Evolutionary conservation across 805 yeast species (phyloP).

Genomic region (Hanseniaspora lachancei): DNA sequence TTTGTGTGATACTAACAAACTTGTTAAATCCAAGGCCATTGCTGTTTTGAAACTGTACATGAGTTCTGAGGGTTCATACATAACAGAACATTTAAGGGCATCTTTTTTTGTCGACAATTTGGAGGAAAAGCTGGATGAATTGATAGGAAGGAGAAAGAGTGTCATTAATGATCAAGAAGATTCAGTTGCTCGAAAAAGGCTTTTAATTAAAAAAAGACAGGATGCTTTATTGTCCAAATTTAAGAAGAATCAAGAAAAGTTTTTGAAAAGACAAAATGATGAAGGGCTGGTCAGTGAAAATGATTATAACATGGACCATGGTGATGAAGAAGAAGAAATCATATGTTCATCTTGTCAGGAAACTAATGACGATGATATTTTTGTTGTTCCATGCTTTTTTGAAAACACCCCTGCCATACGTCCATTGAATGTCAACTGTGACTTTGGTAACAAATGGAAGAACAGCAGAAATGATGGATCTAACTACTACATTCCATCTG

Average conservation of each 20-base stretch:
- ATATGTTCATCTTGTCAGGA: slow-evolving; percentile 53
- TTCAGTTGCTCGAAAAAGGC: slow-evolving; percentile 40
- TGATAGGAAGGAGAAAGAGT: slow-evolving; percentile 33
- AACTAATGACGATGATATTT: slow-evolving; percentile 33
- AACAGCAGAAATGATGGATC: not conserved
- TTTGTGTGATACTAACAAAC: slow-evolving; percentile 34
- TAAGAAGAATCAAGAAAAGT: slow-evolving; percentile 60
- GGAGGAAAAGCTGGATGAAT: slow-evolving; percentile 26
- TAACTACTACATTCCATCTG: not conserved
- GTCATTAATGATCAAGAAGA: slow-evolving; percentile 35
- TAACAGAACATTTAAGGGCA: not conserved
- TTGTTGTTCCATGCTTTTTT: slow-evolving; percentile 47
- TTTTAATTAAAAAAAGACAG: slow-evolving; percentile 50
- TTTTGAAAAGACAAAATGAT: slow-evolving; percentile 41
- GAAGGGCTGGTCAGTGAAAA: slow-evolving; percentile 17
- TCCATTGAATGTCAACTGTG: slow-evolving; percentile 20
- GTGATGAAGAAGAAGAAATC: slow-evolving; percentile 20
- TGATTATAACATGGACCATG: not conserved
- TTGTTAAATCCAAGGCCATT: slow-evolving; percentile 43
- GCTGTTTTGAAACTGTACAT: slow-evolving; percentile 27
- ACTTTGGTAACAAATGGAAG: slow-evolving; percentile 4
- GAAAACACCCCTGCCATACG: slow-evolving; percentile 38
- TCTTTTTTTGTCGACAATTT: not conserved
- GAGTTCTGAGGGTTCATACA: not conserved
- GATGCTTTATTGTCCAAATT: slow-evolving; percentile 49